Conservation (phyloP, 768 basidiomycete genomes). For the Macrolepiota dolichaula region DNA sequence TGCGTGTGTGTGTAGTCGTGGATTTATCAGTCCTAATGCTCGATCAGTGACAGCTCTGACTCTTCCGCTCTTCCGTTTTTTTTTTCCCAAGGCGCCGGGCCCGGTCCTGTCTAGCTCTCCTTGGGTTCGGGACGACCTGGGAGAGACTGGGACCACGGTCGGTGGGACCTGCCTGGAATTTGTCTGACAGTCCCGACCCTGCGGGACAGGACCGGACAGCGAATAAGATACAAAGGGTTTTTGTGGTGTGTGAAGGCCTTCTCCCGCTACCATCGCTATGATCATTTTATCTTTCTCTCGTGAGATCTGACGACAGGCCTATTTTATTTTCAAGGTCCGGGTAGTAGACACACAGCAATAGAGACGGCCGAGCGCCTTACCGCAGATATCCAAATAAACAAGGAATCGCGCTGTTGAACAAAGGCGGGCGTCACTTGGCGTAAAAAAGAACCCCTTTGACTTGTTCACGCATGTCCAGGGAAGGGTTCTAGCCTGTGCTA, state of each 20-base stretch:
- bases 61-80: neutral
- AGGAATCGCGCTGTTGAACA: neutral
- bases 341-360: neutral
- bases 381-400: neutral
- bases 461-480: neutral
- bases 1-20: neutral
- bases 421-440: neutral
- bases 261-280: neutral
- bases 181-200: neutral
- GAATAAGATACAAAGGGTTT: neutral
- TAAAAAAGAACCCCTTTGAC: neutral
- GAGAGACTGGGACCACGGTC: neutral
- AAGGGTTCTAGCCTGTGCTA: neutral
- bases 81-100: constrained; percentile 4
- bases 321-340: neutral
- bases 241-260: neutral
- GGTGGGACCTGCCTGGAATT: neutral
- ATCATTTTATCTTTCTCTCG: neutral
- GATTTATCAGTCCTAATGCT: neutral
- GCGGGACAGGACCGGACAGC: neutral
- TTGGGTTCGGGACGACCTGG: constrained; percentile 5
- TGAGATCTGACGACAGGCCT: neutral
- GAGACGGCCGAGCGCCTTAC: neutral
- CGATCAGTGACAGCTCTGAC: neutral
- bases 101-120: neutral